Evolutionary conservation across 164 flowering plant species (phyloP), one percentile per base, ranked within the genome.

Genomic region (Tetracentron sinense): DNA sequence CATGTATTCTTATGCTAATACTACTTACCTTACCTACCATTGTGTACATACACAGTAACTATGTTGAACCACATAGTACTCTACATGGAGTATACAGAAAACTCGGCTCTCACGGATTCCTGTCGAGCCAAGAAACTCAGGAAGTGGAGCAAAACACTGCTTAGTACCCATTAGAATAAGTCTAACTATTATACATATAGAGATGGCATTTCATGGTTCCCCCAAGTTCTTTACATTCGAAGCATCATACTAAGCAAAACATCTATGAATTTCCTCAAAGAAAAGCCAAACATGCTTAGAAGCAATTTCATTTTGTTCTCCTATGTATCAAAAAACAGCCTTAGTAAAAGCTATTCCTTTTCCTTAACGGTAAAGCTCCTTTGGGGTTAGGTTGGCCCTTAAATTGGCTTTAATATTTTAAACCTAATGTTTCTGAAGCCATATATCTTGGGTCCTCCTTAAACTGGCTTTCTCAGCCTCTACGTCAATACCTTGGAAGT

Each of bases 341-440:
- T n/a, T n/a, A n/a, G n/a, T n/a, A 54, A 64, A 49, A 57, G 19
- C 46, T 38, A 38, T 62, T 66, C 33, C 72, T 65, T 75, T 69
- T 55, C 68, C 79, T 72, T 75, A 62, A 72, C 58, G 69, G 56
- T 42, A 65, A 72, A 72, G 71, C 33, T 62, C 42, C 38, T 16
- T 10, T 62, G 22, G 62, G 49, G 46, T 25, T 54, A 12, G 35
- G 68, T 35, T 54, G 63, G 69, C 58, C 48, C 49, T 29, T 10
- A n/a, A 49, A 49, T 22, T 22, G 8, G n/a, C n/a, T n/a, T 15
- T 21, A 51, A 51, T 21, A 51, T 1, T 21, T 11, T 20, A 50
- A 22, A 50, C 8, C 2, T 49, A 19, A 11, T 22, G 23, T 22
- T 25, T 51, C 12, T 22, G 11, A 20, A 51, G 54, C 27, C 25